These are phyloP conservation scores for Ascochyta koolunga DNA, from an alignment of 2,329 filamentous ascomycete species.

Conservation along the genomic window DNA sequence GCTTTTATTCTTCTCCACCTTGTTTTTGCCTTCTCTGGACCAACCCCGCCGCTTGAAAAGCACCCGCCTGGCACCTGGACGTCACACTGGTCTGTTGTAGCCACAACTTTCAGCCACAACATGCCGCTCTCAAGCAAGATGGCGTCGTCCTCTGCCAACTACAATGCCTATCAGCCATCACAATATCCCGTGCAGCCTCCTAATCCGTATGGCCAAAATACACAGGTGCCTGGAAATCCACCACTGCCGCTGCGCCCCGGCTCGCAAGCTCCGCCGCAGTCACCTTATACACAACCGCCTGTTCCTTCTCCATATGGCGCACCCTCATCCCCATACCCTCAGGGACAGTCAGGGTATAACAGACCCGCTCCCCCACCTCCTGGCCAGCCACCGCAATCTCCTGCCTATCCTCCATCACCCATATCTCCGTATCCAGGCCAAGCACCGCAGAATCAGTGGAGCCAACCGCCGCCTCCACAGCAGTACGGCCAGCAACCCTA, in stretches of 20 bases:
- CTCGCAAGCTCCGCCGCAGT: constrained; percentile 48
- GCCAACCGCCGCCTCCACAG: constrained; percentile 40
- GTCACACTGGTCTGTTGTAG: constrained; percentile 17
- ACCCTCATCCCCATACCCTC: constrained; percentile 45
- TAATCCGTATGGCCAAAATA: constrained; percentile 35
- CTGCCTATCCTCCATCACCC: constrained; percentile 34
- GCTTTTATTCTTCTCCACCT: constrained; percentile 24
- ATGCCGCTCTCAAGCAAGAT: constrained; percentile 39
- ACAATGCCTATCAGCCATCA: constrained; percentile 39
- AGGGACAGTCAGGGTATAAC: constrained; percentile 43
- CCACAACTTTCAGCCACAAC: constrained; percentile 22
- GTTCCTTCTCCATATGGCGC: constrained; percentile 47
- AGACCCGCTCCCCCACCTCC: constrained; percentile 44
- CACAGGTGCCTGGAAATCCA: constrained; percentile 28
- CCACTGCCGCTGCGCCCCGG: constrained; percentile 45
- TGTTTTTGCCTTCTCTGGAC: constrained; percentile 40
- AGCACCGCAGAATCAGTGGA: constrained; percentile 25
- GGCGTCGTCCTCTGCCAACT: constrained; percentile 26
- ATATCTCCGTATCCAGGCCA: constrained; percentile 30
- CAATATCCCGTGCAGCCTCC: constrained; percentile 31
- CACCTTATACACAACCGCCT: constrained; percentile 50
- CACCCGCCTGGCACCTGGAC: constrained; percentile 15
- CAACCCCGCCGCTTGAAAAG: constrained; percentile 18
- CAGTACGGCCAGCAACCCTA: constrained; percentile 31
- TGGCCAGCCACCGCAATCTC: constrained; percentile 30